Conservation (phyloP, 2,329 filamentous ascomycete species). For the Xylariaceae sp. region DNA sequence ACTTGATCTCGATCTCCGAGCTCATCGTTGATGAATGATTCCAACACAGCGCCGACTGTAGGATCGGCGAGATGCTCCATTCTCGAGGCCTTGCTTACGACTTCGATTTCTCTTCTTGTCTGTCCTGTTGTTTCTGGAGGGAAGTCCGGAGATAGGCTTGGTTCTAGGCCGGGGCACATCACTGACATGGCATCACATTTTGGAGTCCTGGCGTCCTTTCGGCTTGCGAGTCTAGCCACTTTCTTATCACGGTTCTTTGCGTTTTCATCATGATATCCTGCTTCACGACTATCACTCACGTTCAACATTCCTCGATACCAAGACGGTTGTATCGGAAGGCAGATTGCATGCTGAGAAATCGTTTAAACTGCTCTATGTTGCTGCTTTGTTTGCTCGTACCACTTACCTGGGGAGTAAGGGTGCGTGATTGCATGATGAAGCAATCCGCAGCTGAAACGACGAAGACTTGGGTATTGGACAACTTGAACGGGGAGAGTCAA, state of each 20-base stretch:
- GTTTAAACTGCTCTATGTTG: not conserved
- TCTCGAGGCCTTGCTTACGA: not conserved
- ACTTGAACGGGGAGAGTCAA: no score
- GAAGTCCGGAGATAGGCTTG: not conserved
- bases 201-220: not conserved
- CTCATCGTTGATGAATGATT: constrained; percentile 5
- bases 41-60: constrained; percentile 14
- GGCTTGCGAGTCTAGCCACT: not conserved
- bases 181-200: not conserved
- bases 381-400: not conserved
- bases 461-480: no score
- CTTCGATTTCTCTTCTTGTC: not conserved
- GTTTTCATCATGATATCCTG: no score
- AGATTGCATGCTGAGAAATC: constrained; percentile 21
- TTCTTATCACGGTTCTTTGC: not conserved
- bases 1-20: constrained; percentile 6
- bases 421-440: no score
- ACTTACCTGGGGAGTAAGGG: not conserved
- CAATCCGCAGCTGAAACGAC: no score
- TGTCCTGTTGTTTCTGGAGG: not conserved
- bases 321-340: not conserved
- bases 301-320: no score
- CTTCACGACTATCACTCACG: no score
- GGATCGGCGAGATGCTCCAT: no score
- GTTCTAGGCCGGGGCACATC: not conserved